Base-by-base conservation (phyloP, 2,329 filamentous ascomycete species). In the Elsinoe necatrix region DNA sequence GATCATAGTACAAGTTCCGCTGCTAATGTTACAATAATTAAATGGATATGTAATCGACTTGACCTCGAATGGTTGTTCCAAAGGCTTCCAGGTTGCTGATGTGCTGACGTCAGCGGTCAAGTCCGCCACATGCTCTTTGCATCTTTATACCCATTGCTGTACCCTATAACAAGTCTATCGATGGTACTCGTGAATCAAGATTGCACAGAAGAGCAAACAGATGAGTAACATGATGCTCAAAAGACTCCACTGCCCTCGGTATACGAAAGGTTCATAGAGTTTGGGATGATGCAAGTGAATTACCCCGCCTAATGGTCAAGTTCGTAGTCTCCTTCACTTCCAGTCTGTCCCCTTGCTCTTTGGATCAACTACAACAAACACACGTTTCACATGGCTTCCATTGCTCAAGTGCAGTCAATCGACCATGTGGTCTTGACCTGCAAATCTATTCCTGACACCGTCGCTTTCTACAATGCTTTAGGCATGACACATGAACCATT, bases 351-450 rank as follows among this genome's bases (percentile, higher is more conserved):
- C 9, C 27, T 29, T 29, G 27, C 9, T 29, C 4, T 29, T 9
- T 29, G 9, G 4, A 29, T 9, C 27, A 4, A 4, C 27, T 29
- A 11, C 34, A 37, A 37, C 5, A n/a, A 37, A 3, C 14, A 6
- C 12, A 14, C 3, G 3, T 11, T 6, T 52, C n/a, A 48, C 8
- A 67, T 64, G 63, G 54, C 64, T 14, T 34, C 55, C 11, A 63
- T 67, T 54, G 58, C 64, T 5, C 48, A 39, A 21, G 66, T 71
- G 45, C 65, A 67, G 56, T 75, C 79, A 7, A 70, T 84, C 12
- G 81, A 84, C 66, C 81, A 84, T 61, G 68, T 84, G 7, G 81
- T 84, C 59, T 72, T 84, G 16, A 84, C 81, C 1, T 80, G 80
- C 59, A 69, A 71, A 37, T 74, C 74, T 57, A 72, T 83, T 3